Conservation (phyloP, 1,284 basidiomycete species). For the Apiotrichum brassicae region DNA sequence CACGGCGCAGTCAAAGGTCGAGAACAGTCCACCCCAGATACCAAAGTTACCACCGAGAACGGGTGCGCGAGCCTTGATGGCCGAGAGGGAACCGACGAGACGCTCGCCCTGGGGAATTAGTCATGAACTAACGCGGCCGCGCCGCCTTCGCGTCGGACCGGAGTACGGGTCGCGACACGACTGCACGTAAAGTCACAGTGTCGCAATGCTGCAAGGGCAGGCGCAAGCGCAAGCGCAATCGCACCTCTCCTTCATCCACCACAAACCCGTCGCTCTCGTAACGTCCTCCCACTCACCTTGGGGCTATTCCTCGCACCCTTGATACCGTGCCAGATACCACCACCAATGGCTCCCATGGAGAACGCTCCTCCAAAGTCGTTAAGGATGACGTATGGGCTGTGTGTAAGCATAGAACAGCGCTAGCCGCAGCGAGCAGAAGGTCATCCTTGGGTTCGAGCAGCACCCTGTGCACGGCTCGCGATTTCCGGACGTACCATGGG, state of each 20-base stretch:
- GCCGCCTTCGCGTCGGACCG: no score
- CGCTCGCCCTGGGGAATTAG: slow-evolving; percentile 65
- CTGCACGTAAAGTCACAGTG: no score
- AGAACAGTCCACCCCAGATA: slow-evolving; percentile 96
- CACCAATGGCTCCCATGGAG: slow-evolving; percentile 43
- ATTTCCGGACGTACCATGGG: slow-evolving; percentile 82
- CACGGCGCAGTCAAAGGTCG: slow-evolving; percentile 94
- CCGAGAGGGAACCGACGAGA: slow-evolving; percentile 84
- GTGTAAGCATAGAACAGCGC: no score
- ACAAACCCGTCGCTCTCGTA: not conserved
- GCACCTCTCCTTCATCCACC: slow-evolving; percentile 58
- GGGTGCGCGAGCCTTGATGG: slow-evolving; percentile 96
- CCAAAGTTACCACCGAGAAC: slow-evolving; percentile 98
- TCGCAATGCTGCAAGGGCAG: no score
- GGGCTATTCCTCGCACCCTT: slow-evolving; percentile 97
- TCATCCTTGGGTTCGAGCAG: no score
- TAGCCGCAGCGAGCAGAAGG: no score
- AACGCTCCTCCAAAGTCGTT: slow-evolving; percentile 98
- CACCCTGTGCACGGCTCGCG: no score
- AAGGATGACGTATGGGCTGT: slow-evolving; percentile 94
- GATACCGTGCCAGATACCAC: slow-evolving; percentile 98
- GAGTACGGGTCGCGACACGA: no score
- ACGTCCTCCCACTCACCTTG: slow-evolving; percentile 56
- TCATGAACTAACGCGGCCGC: not conserved
- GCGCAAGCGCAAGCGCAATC: no score